Evolutionary conservation across 1,139 yeast species (phyloP), one percentile per base, ranked within the genome.

Genomic region (Saccharomyces uvarum): DNA sequence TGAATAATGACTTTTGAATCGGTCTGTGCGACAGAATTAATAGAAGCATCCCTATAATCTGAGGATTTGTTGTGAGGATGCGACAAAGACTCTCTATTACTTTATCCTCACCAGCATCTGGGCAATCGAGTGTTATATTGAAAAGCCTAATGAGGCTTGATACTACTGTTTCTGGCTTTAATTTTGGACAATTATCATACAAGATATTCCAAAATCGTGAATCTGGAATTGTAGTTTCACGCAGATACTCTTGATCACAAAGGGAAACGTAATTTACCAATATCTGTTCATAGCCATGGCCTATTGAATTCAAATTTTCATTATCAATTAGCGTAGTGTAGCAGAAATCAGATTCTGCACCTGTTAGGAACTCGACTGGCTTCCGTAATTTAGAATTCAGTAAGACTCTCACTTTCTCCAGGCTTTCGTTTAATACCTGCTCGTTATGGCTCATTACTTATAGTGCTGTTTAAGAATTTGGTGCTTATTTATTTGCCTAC

Each of bases 1-100:
- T 48, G 21, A 54, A 52, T 13, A 54, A 19, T 11, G 49, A 33
- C 51, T 52, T 13, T 49, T 26, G 4, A 54, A 14, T 8, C 57
- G 38, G 2, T 50, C 48, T n/a, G 49, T 16, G 33, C 52, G 54
- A 16, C 44, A 38, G 4, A 16, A 38, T 11, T 11, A 19, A 21
- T 11, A 38, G 13, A 38, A 38, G 44, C 9, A 16, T 38, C 21
- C 44, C 44, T 19, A 38, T 38, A 11, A 38, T 19, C 11, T 38
- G 44, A 38, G 26, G 13, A 13, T 19, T 38, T 13, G 16, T 24
- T 16, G n/a, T 38, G 26, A 24, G 19, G n/a, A 38, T 16, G n/a
- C 19, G 44, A 24, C 44, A 38, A 26, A 38, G 6, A 11, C 44
- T 19, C 44, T 16, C 11, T 16, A 38, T 38, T 9, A 16, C 44